Conservation (phyloP, 352 stramenopile species). For the Globisporangium abappressorium region DNA sequence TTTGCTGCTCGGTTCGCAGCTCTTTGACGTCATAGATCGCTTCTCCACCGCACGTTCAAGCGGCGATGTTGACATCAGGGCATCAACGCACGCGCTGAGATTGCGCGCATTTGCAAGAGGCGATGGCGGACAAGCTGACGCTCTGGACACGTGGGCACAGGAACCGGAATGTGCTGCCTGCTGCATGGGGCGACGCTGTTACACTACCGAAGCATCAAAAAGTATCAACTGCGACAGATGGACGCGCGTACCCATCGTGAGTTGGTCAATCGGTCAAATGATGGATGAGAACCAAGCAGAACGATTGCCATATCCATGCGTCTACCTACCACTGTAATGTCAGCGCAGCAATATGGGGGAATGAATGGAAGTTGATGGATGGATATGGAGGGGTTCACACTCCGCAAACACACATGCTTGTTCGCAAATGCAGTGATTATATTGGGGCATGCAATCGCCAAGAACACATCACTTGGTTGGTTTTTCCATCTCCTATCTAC, state of each 20-base stretch:
- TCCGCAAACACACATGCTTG: neutral
- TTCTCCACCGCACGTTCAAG: constrained; percentile 8
- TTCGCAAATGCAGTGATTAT: constrained; percentile 2
- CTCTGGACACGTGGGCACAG: neutral
- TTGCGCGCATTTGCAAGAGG: neutral
- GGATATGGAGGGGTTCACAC: neutral
- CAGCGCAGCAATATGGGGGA: too few species aligned
- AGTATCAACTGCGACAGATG: constrained; percentile 1
- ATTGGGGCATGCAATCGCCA: constrained; percentile 1
- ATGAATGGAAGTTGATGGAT: neutral
- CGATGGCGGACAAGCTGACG: neutral
- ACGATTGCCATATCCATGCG: neutral
- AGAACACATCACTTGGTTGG: neutral
- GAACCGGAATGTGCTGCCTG: neutral
- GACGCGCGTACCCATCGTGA: neutral
- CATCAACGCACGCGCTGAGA: neutral
- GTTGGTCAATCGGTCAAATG: neutral
- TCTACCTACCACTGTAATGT: too few species aligned
- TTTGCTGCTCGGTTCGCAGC: neutral
- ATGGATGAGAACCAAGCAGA: neutral
- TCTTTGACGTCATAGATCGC: constrained; percentile 5
- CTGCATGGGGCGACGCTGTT: neutral
- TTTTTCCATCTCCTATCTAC: neutral
- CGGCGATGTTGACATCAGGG: neutral
- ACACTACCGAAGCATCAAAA: neutral